phyloP scores from a whole-genome alignment of 352 stramenopile species.

The Poterioochromonas sp. region DNA sequence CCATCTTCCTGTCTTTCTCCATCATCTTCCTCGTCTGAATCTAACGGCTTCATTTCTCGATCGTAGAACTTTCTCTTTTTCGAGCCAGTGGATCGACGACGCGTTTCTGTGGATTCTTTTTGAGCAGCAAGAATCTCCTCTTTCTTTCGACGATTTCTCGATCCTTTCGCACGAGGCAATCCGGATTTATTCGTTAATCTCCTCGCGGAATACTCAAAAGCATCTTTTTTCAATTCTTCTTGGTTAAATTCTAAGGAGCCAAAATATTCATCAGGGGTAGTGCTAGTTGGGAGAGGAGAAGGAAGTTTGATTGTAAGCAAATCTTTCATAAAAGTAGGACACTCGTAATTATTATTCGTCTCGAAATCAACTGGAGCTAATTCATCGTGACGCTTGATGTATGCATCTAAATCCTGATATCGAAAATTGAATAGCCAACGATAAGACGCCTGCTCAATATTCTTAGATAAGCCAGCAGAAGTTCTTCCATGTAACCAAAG shows the following conservation, averaged over 20 bases:
- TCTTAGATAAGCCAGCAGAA: background rate
- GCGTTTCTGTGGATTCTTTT: too few species aligned
- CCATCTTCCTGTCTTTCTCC: background rate
- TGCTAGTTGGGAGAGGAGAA: background rate
- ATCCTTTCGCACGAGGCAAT: background rate
- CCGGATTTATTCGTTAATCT: conserved; percentile 3
- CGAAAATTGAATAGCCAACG: background rate
- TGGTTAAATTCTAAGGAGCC: background rate
- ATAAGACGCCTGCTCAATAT: background rate
- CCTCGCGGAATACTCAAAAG: background rate
- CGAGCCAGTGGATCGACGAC: too few species aligned
- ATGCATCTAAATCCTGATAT: background rate
- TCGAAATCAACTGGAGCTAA: background rate
- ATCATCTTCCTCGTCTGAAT: background rate
- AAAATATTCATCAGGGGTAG: background rate
- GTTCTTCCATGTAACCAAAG: conserved; percentile 21
- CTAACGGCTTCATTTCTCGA: too few species aligned
- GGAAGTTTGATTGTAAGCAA: background rate
- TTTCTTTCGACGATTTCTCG: background rate
- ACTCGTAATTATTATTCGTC: background rate
- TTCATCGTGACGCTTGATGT: background rate
- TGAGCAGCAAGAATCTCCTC: too few species aligned
- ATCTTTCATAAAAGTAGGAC: background rate
- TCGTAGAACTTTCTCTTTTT: too few species aligned
- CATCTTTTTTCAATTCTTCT: background rate